phyloP scores from a whole-genome alignment of 225 moss, liverwort and hornwort species.

The Polytrichum commune region DNA sequence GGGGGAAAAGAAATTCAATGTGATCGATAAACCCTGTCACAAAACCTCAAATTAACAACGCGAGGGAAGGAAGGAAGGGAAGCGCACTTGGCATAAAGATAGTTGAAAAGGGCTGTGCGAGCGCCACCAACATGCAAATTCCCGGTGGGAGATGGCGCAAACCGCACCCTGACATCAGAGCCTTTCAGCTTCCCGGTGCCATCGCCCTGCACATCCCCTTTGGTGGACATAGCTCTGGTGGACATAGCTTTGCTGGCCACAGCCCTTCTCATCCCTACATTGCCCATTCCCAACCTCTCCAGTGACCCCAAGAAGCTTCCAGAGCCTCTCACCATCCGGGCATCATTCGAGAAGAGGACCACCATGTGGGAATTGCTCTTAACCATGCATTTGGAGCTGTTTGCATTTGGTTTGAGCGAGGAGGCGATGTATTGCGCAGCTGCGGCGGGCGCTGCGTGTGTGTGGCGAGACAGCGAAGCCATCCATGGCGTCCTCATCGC shows the following conservation, averaged over 20 bases:
- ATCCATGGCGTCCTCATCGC: conserved; percentile 72
- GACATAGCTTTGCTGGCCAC: conserved; percentile 4
- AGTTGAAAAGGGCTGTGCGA: conserved; percentile 95
- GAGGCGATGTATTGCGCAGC: conserved; percentile 34
- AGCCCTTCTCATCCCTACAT: conserved; percentile 1
- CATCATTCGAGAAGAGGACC: neutral
- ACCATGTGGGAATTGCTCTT: neutral
- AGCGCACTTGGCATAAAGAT: conserved; percentile 77
- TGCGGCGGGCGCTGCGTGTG: conserved; percentile 39
- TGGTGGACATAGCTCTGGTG: conserved; percentile 41
- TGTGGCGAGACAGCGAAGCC: conserved; percentile 56
- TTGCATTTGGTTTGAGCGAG: conserved; percentile 24
- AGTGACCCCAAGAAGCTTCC: conserved; percentile 18
- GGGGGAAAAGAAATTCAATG: too few species aligned
- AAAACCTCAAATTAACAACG: conserved; percentile 1
- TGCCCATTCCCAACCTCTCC: conserved; percentile 14
- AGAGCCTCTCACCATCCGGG: neutral
- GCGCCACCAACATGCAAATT: conserved; percentile 98
- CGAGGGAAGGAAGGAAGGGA: neutral
- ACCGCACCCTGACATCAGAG: conserved; percentile 69
- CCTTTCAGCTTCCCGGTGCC: conserved; percentile 44
- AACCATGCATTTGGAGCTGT: neutral
- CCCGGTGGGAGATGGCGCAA: conserved; percentile 94
- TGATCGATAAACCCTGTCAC: neutral
- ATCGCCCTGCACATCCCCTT: conserved; percentile 46